Evolutionary conservation across 768 basidiomycete species (phyloP), one percentile per base, ranked within the genome.

Genomic region (Rhizopogon roseolus): DNA sequence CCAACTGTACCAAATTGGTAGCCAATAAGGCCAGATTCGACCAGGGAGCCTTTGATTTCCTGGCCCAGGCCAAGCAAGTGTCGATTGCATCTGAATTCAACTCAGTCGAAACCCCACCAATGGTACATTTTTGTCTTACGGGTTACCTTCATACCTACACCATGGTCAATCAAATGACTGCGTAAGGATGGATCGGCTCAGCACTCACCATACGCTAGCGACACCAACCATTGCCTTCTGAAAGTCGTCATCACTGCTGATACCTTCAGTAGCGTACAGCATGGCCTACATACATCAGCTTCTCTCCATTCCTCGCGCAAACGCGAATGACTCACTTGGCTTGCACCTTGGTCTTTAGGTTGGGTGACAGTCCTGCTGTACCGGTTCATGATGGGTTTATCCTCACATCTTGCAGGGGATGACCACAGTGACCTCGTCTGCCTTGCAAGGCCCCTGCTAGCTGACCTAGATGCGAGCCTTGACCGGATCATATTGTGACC

Each of bases 1-100:
- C 93, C 97, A 56, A 95, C 92, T 14, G 93, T 93, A 50, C 97
- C 97, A 70, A 97, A 98, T 72, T 97, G 95, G 75, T 98, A 98
- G 37, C 90, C 96, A 64, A 94, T 93, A 63, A 98, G 69, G 61
- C 81, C 77, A 62, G 85, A 68, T 61, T 81, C 75, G 52, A 64
- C 65, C 42, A 99, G 72, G 10, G 96, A 98, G 38, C 81, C 75
- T 67, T 96, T 96, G 66, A 96, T 79, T 55, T 88, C 77, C 65
- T 90, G 87, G 16, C 97, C 97, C 13, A 98, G 81, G 25, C 80
- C 88, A 1, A 98, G 82, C 22, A 98, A 77, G 70, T 99, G 96
- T 54, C 82, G 86, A 73, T 98, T 99, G 73, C 97, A 98, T 76
- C 94, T 97, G 66, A 25, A 25, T 19, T 19, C 9, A n/a, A 59